Percentiles rank a stretch among this genome's conserved stretches.
Conservation (phyloP, 257 asterid genomes). For the Solanum chmielewskii region DNA sequence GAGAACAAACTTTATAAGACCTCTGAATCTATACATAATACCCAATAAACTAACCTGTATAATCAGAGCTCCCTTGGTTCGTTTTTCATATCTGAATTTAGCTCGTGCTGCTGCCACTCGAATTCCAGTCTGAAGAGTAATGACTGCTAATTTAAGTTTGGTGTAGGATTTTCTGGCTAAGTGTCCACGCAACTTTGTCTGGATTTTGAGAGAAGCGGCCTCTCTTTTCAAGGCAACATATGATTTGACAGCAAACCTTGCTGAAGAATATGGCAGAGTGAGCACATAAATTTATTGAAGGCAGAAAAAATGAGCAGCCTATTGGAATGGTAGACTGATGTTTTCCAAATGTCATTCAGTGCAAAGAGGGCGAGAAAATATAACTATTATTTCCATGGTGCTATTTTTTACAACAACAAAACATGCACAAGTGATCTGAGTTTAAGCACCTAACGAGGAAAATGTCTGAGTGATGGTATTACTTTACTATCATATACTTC, state of each 20-base stretch:
- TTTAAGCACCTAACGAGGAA: neutral
- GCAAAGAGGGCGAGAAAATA: neutral
- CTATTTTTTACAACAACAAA: neutral
- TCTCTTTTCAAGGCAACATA: conserved; percentile 46
- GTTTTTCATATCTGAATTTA: conserved; percentile 51
- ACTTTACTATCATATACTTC: neutral
- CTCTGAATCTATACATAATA: conserved; percentile 6
- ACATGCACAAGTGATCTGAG: neutral
- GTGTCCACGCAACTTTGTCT: conserved; percentile 70
- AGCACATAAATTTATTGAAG: neutral
- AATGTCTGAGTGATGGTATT: neutral
- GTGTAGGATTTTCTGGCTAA: conserved; percentile 49
- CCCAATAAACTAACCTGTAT: conserved; percentile 52
- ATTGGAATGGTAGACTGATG: neutral
- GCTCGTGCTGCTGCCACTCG: conserved; percentile 70
- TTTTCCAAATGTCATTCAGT: neutral
- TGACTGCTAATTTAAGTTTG: conserved; percentile 39
- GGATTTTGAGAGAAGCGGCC: conserved; percentile 76
- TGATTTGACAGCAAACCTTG: conserved; percentile 59
- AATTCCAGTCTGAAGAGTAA: conserved; percentile 65
- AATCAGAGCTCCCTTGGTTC: conserved; percentile 53
- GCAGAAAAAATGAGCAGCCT: neutral
- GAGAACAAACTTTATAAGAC: neutral
- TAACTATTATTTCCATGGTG: neutral
- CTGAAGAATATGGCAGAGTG: conserved; percentile 22